These are phyloP conservation scores for Ophiostoma perfectum DNA, from an alignment of 2,329 filamentous ascomycete genomes.

Conservation along the genomic window DNA sequence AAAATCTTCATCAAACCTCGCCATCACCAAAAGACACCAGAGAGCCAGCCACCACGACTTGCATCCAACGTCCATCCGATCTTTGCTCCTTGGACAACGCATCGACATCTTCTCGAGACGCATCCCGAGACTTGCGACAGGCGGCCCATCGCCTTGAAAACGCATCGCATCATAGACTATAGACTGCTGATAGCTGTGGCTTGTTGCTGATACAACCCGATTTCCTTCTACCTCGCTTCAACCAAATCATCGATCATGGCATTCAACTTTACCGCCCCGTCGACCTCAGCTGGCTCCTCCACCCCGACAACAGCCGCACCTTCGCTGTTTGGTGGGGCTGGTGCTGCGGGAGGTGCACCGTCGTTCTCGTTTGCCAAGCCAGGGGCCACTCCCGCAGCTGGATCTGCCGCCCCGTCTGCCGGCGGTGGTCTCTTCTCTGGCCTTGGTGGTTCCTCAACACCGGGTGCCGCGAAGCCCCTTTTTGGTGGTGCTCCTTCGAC, in stretches of 20 bases:
- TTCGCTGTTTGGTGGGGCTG: constrained; percentile 28
- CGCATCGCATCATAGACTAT: too few relatives aligned
- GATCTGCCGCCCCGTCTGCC: constrained; percentile 5
- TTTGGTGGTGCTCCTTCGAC: constrained; percentile 4
- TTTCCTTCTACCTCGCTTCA: not conserved
- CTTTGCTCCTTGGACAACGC: not conserved
- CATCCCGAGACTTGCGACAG: not conserved
- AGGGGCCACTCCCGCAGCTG: constrained; percentile 30
- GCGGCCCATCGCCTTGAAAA: constrained; percentile 2
- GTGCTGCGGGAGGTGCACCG: not conserved
- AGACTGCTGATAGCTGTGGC: too few relatives aligned
- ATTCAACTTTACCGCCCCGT: constrained; percentile 32
- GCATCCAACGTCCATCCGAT: not conserved
- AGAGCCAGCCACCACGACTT: not conserved
- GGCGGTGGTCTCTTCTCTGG: constrained; percentile 20
- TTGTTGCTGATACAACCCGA: not conserved
- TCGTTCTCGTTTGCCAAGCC: constrained; percentile 34
- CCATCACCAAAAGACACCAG: not conserved
- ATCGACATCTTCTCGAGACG: not conserved
- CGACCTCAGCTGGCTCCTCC: constrained; percentile 35
- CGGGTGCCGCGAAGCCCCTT: not conserved
- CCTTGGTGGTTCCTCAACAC: not conserved
- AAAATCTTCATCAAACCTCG: not conserved
- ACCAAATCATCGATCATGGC: constrained; percentile 23
- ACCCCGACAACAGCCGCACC: constrained; percentile 36